Percentiles rank a stretch among this genome's conserved stretches.
Evolutionary conservation across 306 rosid genomes (phyloP).

Genomic region (Abrus pulchellus): DNA sequence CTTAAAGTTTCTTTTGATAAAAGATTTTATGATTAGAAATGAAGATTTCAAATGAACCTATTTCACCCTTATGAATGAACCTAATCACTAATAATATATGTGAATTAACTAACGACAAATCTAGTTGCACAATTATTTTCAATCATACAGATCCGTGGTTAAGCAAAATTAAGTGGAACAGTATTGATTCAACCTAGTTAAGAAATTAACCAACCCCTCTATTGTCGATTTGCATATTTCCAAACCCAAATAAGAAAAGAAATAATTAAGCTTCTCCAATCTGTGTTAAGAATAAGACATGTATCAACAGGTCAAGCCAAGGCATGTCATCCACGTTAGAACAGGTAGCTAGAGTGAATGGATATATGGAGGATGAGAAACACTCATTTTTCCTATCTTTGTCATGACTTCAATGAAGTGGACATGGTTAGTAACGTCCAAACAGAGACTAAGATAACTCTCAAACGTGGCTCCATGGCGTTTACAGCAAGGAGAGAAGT

Average conservation of each 20-base stretch:
- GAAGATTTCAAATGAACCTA: not conserved
- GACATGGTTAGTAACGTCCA: constrained; percentile 48
- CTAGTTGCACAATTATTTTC: not conserved
- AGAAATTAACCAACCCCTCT: constrained; percentile 27
- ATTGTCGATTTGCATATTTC: constrained; percentile 36
- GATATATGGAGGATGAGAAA: constrained; percentile 13
- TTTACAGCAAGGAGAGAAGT: constrained; percentile 1
- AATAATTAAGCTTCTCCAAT: constrained; percentile 15
- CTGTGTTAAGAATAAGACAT: constrained; percentile 36
- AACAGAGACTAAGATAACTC: constrained; percentile 24
- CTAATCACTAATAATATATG: no score
- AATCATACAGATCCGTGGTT: not conserved
- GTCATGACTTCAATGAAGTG: constrained; percentile 31
- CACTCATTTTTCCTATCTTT: constrained; percentile 7
- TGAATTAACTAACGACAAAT: constrained; percentile 1
- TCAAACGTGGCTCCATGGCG: constrained; percentile 43
- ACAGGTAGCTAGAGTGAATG: constrained; percentile 44
- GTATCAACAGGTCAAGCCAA: constrained; percentile 6
- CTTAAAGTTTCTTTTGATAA: not conserved
- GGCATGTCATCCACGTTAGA: constrained; percentile 25
- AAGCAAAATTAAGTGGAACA: not conserved
- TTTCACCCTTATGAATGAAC: constrained; percentile 10
- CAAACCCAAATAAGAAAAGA: constrained; percentile 22
- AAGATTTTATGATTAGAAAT: not conserved
- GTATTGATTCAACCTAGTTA: not conserved